phyloP scores from a whole-genome alignment of 169 alveolate genomes.

The Babesia bigemina region DNA sequence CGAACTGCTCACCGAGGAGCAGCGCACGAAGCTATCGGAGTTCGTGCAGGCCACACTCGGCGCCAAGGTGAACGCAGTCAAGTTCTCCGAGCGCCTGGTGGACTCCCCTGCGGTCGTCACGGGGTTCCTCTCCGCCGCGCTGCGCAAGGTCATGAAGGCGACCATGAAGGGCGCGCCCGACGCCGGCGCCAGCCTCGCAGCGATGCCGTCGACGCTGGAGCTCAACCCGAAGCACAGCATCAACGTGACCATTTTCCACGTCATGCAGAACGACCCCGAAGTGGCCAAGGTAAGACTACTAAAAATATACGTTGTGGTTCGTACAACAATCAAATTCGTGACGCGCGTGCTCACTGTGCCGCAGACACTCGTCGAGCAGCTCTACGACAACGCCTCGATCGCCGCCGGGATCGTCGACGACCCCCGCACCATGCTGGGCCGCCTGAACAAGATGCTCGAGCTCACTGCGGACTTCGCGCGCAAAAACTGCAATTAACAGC shows the following conservation, averaged over 20 bases:
- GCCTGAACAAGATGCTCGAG: conserved; percentile 80
- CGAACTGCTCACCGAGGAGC: conserved; percentile 58
- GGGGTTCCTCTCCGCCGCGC: conserved; percentile 84
- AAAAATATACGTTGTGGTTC: background rate
- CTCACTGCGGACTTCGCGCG: conserved; percentile 81
- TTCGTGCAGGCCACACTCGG: conserved; percentile 74
- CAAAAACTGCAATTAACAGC: conserved; percentile 56
- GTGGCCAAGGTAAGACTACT: conserved; percentile 72
- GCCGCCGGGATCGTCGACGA: conserved; percentile 92
- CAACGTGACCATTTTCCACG: conserved; percentile 70
- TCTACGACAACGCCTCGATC: conserved; percentile 88
- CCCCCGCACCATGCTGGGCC: conserved; percentile 84
- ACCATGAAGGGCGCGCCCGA: conserved; percentile 78
- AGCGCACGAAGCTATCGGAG: conserved; percentile 45
- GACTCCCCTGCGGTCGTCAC: conserved; percentile 89
- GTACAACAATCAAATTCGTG: background rate
- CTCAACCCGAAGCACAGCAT: conserved; percentile 81
- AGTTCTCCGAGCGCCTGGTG: conserved; percentile 86
- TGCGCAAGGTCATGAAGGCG: conserved; percentile 82
- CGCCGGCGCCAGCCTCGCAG: conserved; percentile 70
- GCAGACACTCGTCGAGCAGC: conserved; percentile 73
- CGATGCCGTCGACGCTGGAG: conserved; percentile 83
- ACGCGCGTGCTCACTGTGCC: background rate
- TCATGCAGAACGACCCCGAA: conserved; percentile 71
- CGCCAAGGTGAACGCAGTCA: conserved; percentile 79